Evolutionary conservation across 495 filamentous ascomycete species (phyloP).

Genomic region (Daldinia bambusicola): DNA sequence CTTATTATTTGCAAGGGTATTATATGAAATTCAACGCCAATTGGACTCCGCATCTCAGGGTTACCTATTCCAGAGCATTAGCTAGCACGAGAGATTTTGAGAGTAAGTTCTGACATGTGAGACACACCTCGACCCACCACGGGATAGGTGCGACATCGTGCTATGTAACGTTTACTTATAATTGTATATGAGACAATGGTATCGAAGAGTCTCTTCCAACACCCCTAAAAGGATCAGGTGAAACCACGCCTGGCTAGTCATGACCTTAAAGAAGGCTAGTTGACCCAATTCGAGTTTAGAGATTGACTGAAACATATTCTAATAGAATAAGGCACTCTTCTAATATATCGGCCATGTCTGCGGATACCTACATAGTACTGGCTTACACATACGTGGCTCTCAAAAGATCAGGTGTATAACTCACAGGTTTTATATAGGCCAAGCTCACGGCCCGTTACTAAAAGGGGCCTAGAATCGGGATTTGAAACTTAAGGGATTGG

Average conservation of each 20-base stretch:
- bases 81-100: neutral
- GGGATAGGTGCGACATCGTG: too few species aligned
- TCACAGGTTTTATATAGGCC: too few species aligned
- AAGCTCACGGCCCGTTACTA: neutral
- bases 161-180: too few species aligned
- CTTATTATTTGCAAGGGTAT: neutral
- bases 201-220: too few species aligned
- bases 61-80: slow-evolving; percentile 1
- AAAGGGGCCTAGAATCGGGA: too few species aligned
- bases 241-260: too few species aligned
- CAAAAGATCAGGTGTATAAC: too few species aligned
- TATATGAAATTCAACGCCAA: neutral
- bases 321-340: neutral
- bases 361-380: neutral
- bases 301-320: neutral
- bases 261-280: neutral
- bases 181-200: too few species aligned
- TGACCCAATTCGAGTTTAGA: neutral
- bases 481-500: neutral
- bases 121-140: neutral
- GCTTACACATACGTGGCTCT: too few species aligned
- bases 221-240: too few species aligned
- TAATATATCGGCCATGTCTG: neutral
- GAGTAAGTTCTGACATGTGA: neutral
- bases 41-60: neutral